A percentile compares a stretch with the other conserved stretches of the same genome.
Conservation (phyloP, 164 flowering plant species). For the Stephania yunnanensis region DNA sequence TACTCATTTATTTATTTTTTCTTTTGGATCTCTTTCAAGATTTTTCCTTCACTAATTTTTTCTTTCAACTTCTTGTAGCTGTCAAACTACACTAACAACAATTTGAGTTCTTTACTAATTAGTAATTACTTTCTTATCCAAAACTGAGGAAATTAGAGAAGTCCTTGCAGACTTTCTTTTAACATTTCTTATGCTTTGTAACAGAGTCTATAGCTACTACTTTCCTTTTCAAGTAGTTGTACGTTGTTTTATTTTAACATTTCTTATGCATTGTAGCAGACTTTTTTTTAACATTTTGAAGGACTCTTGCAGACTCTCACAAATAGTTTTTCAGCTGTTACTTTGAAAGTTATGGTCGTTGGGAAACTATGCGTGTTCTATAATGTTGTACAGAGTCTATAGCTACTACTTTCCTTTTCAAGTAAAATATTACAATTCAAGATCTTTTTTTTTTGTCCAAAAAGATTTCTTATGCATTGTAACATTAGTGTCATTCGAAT, state of each 20-base stretch:
- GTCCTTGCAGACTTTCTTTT: not conserved
- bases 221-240: no score
- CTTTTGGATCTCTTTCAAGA: not conserved
- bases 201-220: no score
- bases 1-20: no score
- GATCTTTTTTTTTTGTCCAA: not conserved
- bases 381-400: not conserved
- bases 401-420: not conserved
- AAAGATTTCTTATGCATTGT: not conserved
- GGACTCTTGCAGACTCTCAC: not conserved
- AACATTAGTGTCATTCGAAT: not conserved
- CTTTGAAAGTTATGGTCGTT: no score
- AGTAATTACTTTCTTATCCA: not conserved
- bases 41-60: not conserved
- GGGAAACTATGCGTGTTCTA: not conserved
- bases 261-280: no score
- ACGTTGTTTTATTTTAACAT: no score
- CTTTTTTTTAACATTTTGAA: no score
- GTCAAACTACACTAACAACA: not conserved
- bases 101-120: not conserved
- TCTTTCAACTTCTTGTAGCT: not conserved
- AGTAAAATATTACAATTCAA: not conserved
- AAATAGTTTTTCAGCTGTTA: not conserved
- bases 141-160: not conserved
- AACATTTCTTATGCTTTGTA: no score